Percentiles rank a stretch among this genome's conserved stretches.
phyloP scores from a whole-genome alignment of 2,329 filamentous ascomycete genomes.

The Pseudogymnoascus pannorum region DNA sequence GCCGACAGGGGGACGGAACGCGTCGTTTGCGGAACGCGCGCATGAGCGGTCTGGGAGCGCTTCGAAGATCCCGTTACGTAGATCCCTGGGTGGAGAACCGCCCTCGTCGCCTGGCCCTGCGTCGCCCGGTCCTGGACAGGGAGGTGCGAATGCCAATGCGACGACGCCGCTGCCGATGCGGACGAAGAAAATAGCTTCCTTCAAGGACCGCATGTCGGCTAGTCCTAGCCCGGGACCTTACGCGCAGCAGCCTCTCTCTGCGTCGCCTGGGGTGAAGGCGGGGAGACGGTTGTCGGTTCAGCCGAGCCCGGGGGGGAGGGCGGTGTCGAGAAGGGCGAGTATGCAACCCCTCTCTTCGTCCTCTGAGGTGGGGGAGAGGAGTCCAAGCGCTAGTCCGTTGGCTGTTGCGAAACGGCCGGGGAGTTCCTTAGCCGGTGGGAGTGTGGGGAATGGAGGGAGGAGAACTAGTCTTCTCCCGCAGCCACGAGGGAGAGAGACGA shows the following conservation, averaged over 20 bases:
- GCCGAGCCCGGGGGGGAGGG: background rate
- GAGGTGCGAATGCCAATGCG: too few species aligned
- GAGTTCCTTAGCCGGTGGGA: background rate
- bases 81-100: slow-evolving; percentile 24
- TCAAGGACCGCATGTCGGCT: slow-evolving; percentile 46
- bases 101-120: too few species aligned
- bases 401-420: background rate
- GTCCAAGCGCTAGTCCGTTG: background rate
- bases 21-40: background rate
- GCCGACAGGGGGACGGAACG: background rate
- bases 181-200: slow-evolving; percentile 28
- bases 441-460: background rate
- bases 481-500: background rate
- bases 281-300: background rate
- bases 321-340: background rate
- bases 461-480: background rate
- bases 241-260: too few species aligned
- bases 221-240: slow-evolving; percentile 46
- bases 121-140: too few species aligned
- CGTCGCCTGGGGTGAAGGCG: background rate
- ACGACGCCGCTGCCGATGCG: slow-evolving; percentile 18
- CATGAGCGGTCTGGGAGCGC: slow-evolving; percentile 19
- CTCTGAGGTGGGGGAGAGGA: background rate
- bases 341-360: background rate
- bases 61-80: slow-evolving; percentile 28